These are phyloP conservation scores for Hanseniaspora valbyensis DNA, from an alignment of 805 yeast genomes.

Conservation along the genomic window DNA sequence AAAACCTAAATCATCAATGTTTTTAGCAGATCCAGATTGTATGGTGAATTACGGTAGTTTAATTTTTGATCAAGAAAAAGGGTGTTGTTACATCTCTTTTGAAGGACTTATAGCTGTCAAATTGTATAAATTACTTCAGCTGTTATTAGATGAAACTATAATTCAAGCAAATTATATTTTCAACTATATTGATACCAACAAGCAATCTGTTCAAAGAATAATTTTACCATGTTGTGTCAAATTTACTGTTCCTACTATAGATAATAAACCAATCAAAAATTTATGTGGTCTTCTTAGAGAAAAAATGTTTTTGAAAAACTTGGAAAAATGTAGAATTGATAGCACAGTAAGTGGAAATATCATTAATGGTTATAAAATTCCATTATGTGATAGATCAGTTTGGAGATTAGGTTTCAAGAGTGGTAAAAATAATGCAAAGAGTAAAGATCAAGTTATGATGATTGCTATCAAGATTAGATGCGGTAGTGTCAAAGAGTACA, in stretches of 20 bases:
- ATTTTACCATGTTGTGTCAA: conserved; percentile 23
- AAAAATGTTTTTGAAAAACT: conserved; percentile 5
- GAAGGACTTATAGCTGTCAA: conserved; percentile 11
- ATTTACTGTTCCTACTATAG: conserved; percentile 19
- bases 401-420: conserved; percentile 23
- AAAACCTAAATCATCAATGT: not conserved
- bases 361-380: conserved; percentile 19
- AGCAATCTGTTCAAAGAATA: not conserved
- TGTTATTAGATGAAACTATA: not conserved
- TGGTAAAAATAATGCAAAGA: not conserved
- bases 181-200: not conserved
- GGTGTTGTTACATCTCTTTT: conserved; percentile 5
- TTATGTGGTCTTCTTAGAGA: conserved; percentile 17
- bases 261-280: conserved; percentile 18
- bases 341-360: conserved; percentile 8
- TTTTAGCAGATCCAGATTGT: conserved; percentile 28
- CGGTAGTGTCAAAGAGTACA: conserved; percentile 21
- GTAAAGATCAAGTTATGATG: conserved; percentile 17
- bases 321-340: conserved; percentile 12
- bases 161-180: not conserved
- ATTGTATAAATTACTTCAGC: not conserved
- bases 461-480: conserved; percentile 22
- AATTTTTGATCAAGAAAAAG: conserved; percentile 1
- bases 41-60: conserved; percentile 23
- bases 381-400: conserved; percentile 19